Base-by-base conservation (phyloP, 192 early-diverging fungal genomes). In the Gorgonomyces haynaldii region DNA sequence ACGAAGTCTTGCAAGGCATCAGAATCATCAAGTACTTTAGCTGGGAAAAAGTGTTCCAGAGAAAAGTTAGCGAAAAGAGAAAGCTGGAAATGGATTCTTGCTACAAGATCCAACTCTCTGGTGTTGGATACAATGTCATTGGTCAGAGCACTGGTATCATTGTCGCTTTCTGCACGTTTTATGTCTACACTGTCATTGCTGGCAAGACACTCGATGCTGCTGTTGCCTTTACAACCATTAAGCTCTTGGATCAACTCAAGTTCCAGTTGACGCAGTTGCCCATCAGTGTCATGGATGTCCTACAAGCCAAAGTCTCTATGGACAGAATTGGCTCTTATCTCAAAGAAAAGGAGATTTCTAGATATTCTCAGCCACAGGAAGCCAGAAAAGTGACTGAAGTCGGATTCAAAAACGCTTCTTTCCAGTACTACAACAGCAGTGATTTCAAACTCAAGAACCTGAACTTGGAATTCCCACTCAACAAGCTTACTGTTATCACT, bases 1-100 rank as follows among this genome's bases (percentile, higher is more conserved):
- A 82, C 34, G 88, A 91, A 58, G 64, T 89, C 58, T 62, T 88
- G 29, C 58, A 81, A 55, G 86, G 83, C 31, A 89, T 92, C 24
- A 70, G 85, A 16, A 83, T 89, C 4, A 74, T 92, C 42, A 92
- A 92, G 56, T 66, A 60, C 45, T 77, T 17, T 72, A 57, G 53
- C 1, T 66, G 64, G 64, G 64, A 66, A 41, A n/a, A 30, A 24
- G 42, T 54, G 22, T 64, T 66, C 28, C 7, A 47, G 9, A 45
- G 52, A 19, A 57, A 66, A 53, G 61, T 67, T 32, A 30, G 45
- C 21, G 48, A 29, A 15, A 53, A 45, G 3, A 37, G 66, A 20
- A 36, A 52, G 21, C 52, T 48, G 32, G 66, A 67, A 41, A 24
- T 67, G 36, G 15, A 43, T 1, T 51, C 39, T 3, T 45, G 56